Conservation (phyloP, 768 basidiomycete species). For the Strobilomyces echinocephalus region DNA sequence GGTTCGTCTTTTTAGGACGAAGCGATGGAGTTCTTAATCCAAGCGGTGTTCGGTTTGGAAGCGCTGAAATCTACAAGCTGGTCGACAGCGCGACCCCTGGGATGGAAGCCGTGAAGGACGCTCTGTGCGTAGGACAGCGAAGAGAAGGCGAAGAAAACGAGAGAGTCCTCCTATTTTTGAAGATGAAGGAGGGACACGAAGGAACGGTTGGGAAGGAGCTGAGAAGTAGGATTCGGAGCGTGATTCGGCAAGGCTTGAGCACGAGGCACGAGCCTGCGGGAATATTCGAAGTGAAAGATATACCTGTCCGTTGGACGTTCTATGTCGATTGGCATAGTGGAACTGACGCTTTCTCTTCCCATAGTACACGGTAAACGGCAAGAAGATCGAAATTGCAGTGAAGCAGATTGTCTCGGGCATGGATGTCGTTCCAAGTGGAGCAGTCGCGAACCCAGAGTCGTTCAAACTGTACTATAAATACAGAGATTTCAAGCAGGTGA, state of each 20-base stretch:
- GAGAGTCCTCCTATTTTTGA: conserved; percentile 70
- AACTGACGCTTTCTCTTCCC: neutral
- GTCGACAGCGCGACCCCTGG: conserved; percentile 39
- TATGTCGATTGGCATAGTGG: neutral
- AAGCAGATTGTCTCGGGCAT: conserved; percentile 71
- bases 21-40: conserved; percentile 77
- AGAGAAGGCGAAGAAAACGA: conserved; percentile 62
- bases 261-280: conserved; percentile 71
- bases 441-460: conserved; percentile 71
- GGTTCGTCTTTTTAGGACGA: conserved; percentile 60
- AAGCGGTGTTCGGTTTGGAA: conserved; percentile 77
- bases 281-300: conserved; percentile 59
- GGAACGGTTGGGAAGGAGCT: conserved; percentile 49
- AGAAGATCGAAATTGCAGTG: conserved; percentile 76
- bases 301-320: conserved; percentile 52
- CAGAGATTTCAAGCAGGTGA: conserved; percentile 41
- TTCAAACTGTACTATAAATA: conserved; percentile 62
- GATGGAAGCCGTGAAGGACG: conserved; percentile 58
- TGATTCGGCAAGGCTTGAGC: conserved; percentile 58
- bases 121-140: conserved; percentile 69
- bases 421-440: conserved; percentile 64
- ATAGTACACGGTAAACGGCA: conserved; percentile 72
- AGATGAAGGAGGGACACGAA: conserved; percentile 50
- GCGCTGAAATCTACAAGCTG: conserved; percentile 74
- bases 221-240: conserved; percentile 51